Conservation (phyloP, 257 asterid species). For the Sherardia arvensis region DNA sequence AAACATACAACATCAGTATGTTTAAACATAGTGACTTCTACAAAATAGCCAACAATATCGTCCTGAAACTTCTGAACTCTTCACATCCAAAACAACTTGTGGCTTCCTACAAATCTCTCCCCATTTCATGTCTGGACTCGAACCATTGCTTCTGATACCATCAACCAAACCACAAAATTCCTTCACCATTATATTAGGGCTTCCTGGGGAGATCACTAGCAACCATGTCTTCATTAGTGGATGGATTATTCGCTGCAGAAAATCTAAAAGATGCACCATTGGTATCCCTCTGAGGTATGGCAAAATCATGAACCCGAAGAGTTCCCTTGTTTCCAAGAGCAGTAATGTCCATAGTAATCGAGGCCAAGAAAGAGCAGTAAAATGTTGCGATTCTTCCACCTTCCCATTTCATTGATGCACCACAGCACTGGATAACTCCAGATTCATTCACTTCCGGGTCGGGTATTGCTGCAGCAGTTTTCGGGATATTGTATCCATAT, state of each 20-base stretch:
- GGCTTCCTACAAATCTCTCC: conserved; percentile 52
- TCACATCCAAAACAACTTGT: conserved; percentile 58
- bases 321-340: conserved; percentile 12
- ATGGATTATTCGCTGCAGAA: conserved; percentile 43
- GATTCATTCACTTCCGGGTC: conserved; percentile 40
- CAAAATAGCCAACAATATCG: no score
- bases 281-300: conserved; percentile 54
- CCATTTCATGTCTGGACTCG: conserved; percentile 58
- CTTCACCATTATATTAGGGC: conserved; percentile 54
- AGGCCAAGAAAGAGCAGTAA: conserved; percentile 59
- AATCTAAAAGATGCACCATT: conserved; percentile 32
- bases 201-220: conserved; percentile 58
- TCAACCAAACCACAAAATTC: conserved; percentile 52
- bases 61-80: no score
- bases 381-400: conserved; percentile 57
- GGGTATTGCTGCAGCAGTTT: conserved; percentile 37
- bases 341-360: conserved; percentile 48
- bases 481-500: conserved; percentile 43
- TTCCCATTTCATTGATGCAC: conserved; percentile 60
- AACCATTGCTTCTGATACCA: conserved; percentile 28
- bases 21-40: no score
- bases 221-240: conserved; percentile 39
- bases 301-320: conserved; percentile 45
- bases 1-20: no score
- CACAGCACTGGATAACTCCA: conserved; percentile 55